These are phyloP conservation scores for Lentinula guzmanii DNA, from an alignment of 768 basidiomycete genomes.

Conservation along the genomic window DNA sequence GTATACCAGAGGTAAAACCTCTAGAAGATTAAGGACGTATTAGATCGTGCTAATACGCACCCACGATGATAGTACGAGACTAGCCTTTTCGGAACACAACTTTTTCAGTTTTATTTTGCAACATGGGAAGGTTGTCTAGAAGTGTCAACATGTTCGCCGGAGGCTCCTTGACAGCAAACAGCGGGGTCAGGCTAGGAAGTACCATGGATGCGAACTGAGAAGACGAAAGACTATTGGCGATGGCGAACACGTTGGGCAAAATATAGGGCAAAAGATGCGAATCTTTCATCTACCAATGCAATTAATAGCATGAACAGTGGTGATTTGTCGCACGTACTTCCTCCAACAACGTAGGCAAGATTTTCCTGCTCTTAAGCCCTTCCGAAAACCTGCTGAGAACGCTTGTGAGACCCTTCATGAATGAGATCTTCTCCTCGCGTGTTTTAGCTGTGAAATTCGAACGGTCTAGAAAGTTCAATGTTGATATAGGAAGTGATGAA, in stretches of 20 bases:
- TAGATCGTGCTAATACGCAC: background rate
- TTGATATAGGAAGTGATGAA: slow-evolving; percentile 92
- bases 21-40: slow-evolving; percentile 31
- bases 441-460: slow-evolving; percentile 94
- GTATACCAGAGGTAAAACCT: slow-evolving; percentile 94
- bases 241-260: slow-evolving; percentile 91
- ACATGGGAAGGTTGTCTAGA: slow-evolving; percentile 79
- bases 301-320: background rate
- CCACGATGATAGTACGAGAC: slow-evolving; percentile 20
- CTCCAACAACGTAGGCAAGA: slow-evolving; percentile 87
- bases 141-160: slow-evolving; percentile 96
- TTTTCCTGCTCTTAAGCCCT: slow-evolving; percentile 79
- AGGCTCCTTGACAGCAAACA: slow-evolving; percentile 89
- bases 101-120: slow-evolving; percentile 88
- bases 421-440: slow-evolving; percentile 92
- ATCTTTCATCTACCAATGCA: slow-evolving; percentile 76
- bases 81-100: slow-evolving; percentile 81
- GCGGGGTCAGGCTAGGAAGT: slow-evolving; percentile 81
- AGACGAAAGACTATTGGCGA: slow-evolving; percentile 71
- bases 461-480: slow-evolving; percentile 92
- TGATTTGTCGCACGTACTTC: slow-evolving; percentile 47
- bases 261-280: slow-evolving; percentile 89
- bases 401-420: slow-evolving; percentile 82
- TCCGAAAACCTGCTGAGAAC: slow-evolving; percentile 87
- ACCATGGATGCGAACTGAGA: slow-evolving; percentile 78